Conservation (phyloP, 306 rosid species). For the Chamaecrista fasciculata region DNA sequence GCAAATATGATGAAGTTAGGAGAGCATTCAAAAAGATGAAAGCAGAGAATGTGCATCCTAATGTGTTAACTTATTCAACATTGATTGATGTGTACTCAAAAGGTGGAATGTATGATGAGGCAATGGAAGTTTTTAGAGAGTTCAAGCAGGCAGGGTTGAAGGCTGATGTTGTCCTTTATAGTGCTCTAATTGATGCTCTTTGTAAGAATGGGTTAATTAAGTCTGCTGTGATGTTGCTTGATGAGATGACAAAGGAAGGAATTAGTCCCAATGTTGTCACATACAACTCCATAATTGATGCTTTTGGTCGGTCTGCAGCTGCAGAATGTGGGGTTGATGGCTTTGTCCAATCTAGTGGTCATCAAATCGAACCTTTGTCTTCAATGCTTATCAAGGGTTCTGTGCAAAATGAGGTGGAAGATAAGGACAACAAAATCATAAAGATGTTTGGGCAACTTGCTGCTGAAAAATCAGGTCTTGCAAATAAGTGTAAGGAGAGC, state of each 20-base stretch:
- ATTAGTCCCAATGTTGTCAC: conserved; percentile 85
- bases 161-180: conserved; percentile 86
- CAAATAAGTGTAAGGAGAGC: conserved; percentile 36
- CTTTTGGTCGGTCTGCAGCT: conserved; percentile 55
- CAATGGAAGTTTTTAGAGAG: conserved; percentile 63
- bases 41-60: conserved; percentile 48
- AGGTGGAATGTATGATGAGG: conserved; percentile 72
- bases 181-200: conserved; percentile 72
- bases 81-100: conserved; percentile 75
- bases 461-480: conserved; percentile 52
- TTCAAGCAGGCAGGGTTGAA: conserved; percentile 66
- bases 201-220: conserved; percentile 71
- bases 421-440: conserved; percentile 27
- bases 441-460: conserved; percentile 52
- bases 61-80: conserved; percentile 79
- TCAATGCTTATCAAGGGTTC: conserved; percentile 18
- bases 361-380: conserved; percentile 19
- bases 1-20: conserved; percentile 59
- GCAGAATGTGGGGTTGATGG: conserved; percentile 34
- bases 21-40: conserved; percentile 61
- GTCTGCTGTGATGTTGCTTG: conserved; percentile 76
- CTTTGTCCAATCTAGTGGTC: conserved; percentile 21
- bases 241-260: conserved; percentile 83
- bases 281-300: conserved; percentile 75
- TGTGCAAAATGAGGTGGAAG: conserved; percentile 9